phyloP scores from a whole-genome alignment of 148 eudicot species.

The Simmondsia chinensis region DNA sequence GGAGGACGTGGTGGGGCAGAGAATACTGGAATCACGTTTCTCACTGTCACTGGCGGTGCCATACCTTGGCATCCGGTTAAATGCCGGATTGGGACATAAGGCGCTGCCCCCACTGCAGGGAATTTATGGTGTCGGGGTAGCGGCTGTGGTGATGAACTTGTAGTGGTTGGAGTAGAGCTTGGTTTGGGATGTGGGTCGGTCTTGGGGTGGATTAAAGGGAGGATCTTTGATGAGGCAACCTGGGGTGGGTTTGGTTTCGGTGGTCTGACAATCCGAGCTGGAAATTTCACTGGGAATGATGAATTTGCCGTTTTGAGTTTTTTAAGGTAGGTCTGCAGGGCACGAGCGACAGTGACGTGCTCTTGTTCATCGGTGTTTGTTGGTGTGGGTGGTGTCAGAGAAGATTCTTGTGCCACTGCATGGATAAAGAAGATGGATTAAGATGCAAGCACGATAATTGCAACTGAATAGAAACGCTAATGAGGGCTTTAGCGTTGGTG shows the following conservation, averaged over 20 bases:
- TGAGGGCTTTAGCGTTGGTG: too few relatives aligned
- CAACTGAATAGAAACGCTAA: too few relatives aligned
- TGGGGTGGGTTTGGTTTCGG: slow-evolving; percentile 27
- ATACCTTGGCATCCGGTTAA: slow-evolving; percentile 37
- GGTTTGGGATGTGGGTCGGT: slow-evolving; percentile 24
- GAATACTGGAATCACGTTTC: slow-evolving; percentile 49
- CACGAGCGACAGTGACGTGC: slow-evolving; percentile 60
- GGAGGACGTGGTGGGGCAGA: slow-evolving; percentile 45
- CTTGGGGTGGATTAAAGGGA: slow-evolving; percentile 46
- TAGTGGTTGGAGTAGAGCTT: slow-evolving; percentile 11
- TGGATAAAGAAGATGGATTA: slow-evolving; percentile 12
- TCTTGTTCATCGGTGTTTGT: slow-evolving; percentile 49
- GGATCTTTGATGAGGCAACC: slow-evolving; percentile 44
- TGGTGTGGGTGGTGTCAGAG: slow-evolving; percentile 26
- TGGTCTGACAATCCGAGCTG: slow-evolving; percentile 33
- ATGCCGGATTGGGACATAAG: slow-evolving; percentile 47
- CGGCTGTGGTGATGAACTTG: slow-evolving; percentile 19
- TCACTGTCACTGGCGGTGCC: slow-evolving; percentile 59
- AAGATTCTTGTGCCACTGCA: slow-evolving; percentile 48
- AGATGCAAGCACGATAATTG: too few relatives aligned
- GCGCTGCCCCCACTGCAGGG: slow-evolving; percentile 45
- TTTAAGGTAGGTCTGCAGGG: slow-evolving; percentile 40
- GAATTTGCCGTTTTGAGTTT: slow-evolving; percentile 32
- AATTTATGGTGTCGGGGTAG: slow-evolving; percentile 24
- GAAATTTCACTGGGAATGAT: slow-evolving; percentile 50